Evolutionary conservation across 2,329 filamentous ascomycete species (phyloP).

Genomic region (Cladosporium sp.): DNA sequence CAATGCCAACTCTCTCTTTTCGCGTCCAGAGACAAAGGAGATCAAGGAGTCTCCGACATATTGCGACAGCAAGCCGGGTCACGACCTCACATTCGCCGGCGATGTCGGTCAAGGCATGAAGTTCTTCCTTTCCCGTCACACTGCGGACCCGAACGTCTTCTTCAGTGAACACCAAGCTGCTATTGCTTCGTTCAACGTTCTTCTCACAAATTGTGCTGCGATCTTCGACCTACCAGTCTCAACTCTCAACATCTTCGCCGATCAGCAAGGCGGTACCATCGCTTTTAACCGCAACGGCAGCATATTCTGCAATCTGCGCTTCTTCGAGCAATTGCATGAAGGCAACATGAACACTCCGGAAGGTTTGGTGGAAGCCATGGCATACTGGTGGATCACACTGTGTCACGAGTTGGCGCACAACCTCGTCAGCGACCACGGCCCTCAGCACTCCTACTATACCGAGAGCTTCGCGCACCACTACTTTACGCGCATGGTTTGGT

Average conservation of each 20-base stretch:
- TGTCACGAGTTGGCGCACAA: slow-evolving; percentile 97
- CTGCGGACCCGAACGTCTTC: slow-evolving; percentile 51
- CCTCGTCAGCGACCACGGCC: slow-evolving; percentile 71
- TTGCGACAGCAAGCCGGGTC: slow-evolving; percentile 71
- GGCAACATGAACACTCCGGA: slow-evolving; percentile 37
- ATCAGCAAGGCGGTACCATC: slow-evolving; percentile 73
- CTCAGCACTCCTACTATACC: slow-evolving; percentile 79
- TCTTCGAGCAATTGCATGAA: slow-evolving; percentile 76
- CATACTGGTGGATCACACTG: slow-evolving; percentile 94
- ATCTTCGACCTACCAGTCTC: slow-evolving; percentile 68
- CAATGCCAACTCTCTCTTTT: slow-evolving; percentile 69
- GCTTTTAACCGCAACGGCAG: slow-evolving; percentile 86
- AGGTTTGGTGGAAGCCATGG: slow-evolving; percentile 63
- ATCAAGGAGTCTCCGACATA: slow-evolving; percentile 78
- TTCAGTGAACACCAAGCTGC: slow-evolving; percentile 56
- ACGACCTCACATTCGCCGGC: slow-evolving; percentile 68
- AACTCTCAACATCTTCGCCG: slow-evolving; percentile 82
- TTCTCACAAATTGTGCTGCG: slow-evolving; percentile 65
- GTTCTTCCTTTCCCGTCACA: slow-evolving; percentile 64
- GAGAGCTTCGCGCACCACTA: slow-evolving; percentile 77
- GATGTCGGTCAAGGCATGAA: slow-evolving; percentile 69
- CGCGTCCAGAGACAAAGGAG: slow-evolving; percentile 63
- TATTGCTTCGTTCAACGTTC: slow-evolving; percentile 64
- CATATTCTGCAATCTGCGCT: slow-evolving; percentile 90
- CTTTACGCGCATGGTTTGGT: slow-evolving; percentile 62